Percentiles rank a stretch among this genome's conserved stretches.
These are phyloP conservation scores for Gastrolobium bilobum DNA, from an alignment of 306 rosid species.

Conservation along the genomic window DNA sequence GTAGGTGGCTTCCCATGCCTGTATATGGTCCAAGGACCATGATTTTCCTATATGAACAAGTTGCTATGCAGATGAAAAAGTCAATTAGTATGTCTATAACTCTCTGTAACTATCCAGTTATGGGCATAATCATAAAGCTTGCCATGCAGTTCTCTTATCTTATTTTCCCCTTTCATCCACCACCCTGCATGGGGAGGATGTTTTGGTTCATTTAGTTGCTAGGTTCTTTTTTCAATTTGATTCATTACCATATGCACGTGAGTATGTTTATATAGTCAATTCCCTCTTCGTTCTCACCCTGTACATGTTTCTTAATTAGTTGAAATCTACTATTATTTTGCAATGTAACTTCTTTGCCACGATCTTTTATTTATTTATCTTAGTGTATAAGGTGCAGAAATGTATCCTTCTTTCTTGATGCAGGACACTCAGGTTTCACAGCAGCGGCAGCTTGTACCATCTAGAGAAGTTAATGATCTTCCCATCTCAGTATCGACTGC, in stretches of 20 bases:
- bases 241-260: slow-evolving; percentile 21
- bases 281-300: neutral
- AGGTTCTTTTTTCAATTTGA: slow-evolving; percentile 18
- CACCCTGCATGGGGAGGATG: slow-evolving; percentile 8
- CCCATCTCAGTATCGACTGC: slow-evolving; percentile 59
- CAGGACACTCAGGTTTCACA: slow-evolving; percentile 59
- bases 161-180: neutral
- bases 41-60: slow-evolving; percentile 40
- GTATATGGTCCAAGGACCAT: slow-evolving; percentile 39
- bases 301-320: no score
- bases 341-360: neutral
- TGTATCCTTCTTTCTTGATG: slow-evolving; percentile 53
- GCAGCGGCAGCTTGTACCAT: slow-evolving; percentile 50
- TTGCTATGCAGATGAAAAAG: slow-evolving; percentile 31
- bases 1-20: slow-evolving; percentile 14
- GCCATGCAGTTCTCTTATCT: neutral
- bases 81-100: slow-evolving; percentile 30
- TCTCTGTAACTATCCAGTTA: neutral
- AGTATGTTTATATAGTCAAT: slow-evolving; percentile 35
- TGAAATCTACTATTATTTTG: slow-evolving; percentile 7
- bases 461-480: slow-evolving; percentile 56
- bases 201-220: slow-evolving; percentile 33
- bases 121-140: neutral
- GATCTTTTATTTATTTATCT: neutral
- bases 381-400: slow-evolving; percentile 42